Evolutionary conservation across 148 eudicot species (phyloP), one percentile per base, ranked within the genome.

Genomic region (Persicaria maculosa): DNA sequence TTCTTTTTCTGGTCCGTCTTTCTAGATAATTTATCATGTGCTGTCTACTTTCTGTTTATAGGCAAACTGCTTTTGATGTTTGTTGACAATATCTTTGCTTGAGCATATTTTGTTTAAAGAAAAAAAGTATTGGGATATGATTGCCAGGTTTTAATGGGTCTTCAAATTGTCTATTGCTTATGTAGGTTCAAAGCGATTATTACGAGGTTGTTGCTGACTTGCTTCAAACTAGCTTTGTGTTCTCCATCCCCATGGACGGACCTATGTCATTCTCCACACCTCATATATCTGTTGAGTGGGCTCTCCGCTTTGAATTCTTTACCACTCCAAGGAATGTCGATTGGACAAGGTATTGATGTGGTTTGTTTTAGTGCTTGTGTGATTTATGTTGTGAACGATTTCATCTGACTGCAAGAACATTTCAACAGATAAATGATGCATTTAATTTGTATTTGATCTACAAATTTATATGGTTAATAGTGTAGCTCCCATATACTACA

Each of bases 221-320:
- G 83, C 77, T 95, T 53, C 98, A 95, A 86, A 92, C 98, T 43
- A 95, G 96, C 86, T 92, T 95, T 76, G 87, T 90, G 47, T 95
- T 95, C 76, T 92, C 97, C 71, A 81, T 95, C 72, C 98, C 97
- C 40, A 87, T 92, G 92, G 98, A 95, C 72, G 98, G 98, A 52
- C 98, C 98, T 9, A 95, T 92, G 97, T 88, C 88, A 4, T 95
- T 95, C 84, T 85, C 97, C 68, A 92, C 98, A 54, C 90, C 91
- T n/a, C 91, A 81, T 73, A 89, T 90, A 74, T 83, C 97, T 48
- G 91, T 95, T 77, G 96, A 95, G 75, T 95, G 97, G 98, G 88
- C 96, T 78, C 89, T 95, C 19, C 90, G 97, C 45, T 95, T 95
- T 83, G 97, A 95, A 81, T 95, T 92, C 80, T 87, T 89, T 75